Percentiles rank a stretch among this genome's conserved stretches.
These are phyloP conservation scores for Hericium coralloides DNA, from an alignment of 768 basidiomycete species.

Conservation along the genomic window DNA sequence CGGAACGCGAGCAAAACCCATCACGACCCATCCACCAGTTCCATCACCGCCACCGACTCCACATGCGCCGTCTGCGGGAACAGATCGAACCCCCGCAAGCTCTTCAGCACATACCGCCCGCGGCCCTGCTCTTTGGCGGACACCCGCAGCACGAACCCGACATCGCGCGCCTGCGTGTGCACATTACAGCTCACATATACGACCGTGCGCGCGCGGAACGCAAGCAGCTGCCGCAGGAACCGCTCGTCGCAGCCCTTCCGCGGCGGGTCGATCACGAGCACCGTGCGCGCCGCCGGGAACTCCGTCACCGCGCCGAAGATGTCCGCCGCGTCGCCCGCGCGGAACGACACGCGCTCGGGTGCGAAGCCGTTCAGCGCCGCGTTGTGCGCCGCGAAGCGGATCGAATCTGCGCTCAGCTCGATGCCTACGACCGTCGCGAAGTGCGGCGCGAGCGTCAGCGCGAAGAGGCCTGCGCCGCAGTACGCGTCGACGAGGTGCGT, in stretches of 20 bases:
- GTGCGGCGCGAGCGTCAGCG: conserved; percentile 68
- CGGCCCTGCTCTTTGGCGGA: conserved; percentile 28
- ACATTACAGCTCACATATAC: conserved; percentile 96
- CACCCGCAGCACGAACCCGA: conserved; percentile 57
- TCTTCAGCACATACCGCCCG: conserved; percentile 67
- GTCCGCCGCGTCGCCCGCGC: conserved; percentile 75
- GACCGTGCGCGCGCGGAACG: conserved; percentile 56
- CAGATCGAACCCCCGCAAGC: conserved; percentile 82
- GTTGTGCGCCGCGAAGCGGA: conserved; percentile 59
- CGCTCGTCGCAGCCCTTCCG: conserved; percentile 86
- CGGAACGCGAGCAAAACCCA: not conserved
- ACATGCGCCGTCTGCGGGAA: conserved; percentile 97
- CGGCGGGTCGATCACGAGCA: conserved; percentile 82
- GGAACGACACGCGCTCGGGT: conserved; percentile 53
- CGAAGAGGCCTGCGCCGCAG: conserved; percentile 85
- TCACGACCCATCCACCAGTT: not conserved
- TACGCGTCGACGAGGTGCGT: conserved; percentile 95
- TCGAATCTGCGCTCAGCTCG: conserved; percentile 70
- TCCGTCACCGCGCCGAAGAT: conserved; percentile 64
- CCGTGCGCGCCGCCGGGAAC: conserved; percentile 62
- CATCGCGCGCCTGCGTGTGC: conserved; percentile 85
- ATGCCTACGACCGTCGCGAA: conserved; percentile 79
- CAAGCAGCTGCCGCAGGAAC: conserved; percentile 69
- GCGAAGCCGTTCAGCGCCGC: conserved; percentile 56
- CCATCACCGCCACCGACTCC: conserved; percentile 50